These are phyloP conservation scores for Pyrenochaeta sp. DNA, from an alignment of 2,329 filamentous ascomycete species.

Conservation along the genomic window DNA sequence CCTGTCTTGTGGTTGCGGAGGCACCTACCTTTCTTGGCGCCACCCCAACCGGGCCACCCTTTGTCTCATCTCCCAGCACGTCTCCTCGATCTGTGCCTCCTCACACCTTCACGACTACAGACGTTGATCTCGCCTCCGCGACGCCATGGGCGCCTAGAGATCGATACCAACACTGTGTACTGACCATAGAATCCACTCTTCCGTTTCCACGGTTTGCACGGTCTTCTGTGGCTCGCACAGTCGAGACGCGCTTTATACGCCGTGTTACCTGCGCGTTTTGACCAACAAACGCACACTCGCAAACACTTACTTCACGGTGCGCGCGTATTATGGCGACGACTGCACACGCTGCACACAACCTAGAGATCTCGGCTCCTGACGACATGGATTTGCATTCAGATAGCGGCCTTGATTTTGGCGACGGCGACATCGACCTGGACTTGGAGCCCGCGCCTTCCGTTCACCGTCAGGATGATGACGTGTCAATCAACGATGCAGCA, in stretches of 20 bases:
- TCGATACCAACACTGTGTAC: background rate
- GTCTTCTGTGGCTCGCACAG: conserved; percentile 18
- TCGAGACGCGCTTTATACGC: conserved; percentile 28
- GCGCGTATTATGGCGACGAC: conserved; percentile 33
- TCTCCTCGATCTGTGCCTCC: conserved; percentile 9
- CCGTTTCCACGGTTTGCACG: conserved; percentile 9
- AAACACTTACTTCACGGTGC: conserved; percentile 1
- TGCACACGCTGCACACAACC: conserved; percentile 25
- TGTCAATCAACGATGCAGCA: conserved; percentile 63
- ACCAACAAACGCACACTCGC: conserved; percentile 5
- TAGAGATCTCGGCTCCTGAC: conserved; percentile 50
- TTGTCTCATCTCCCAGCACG: conserved; percentile 21
- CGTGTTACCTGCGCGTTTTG: conserved; percentile 15
- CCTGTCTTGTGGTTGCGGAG: conserved; percentile 9
- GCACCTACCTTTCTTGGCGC: conserved; percentile 20
- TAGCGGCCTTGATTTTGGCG: conserved; percentile 55
- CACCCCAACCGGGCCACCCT: conserved; percentile 15
- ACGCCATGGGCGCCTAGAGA: conserved; percentile 19
- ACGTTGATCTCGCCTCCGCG: background rate
- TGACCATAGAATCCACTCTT: background rate
- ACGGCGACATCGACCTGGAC: conserved; percentile 69
- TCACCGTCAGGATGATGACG: conserved; percentile 55
- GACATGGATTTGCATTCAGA: conserved; percentile 66
- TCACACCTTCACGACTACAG: conserved; percentile 3
- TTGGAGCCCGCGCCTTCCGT: conserved; percentile 42